phyloP scores from a whole-genome alignment of 2,329 filamentous ascomycete genomes.

The Cylindrodendrum hubeiense region DNA sequence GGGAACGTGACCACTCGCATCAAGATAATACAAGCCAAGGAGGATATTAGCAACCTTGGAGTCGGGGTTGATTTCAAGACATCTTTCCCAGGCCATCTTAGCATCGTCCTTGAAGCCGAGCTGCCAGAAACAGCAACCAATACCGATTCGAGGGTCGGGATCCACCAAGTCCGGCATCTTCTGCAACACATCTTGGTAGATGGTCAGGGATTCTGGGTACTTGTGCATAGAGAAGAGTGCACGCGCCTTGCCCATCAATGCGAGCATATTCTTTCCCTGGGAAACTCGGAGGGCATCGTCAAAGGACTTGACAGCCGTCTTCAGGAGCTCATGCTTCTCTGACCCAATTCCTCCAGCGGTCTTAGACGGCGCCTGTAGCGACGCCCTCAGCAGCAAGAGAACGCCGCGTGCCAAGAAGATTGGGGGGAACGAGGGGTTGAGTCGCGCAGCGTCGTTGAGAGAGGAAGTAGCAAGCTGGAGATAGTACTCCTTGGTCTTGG shows the following conservation, averaged over 20 bases:
- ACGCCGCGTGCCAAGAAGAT: conserved; percentile 93
- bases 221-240: conserved; percentile 88
- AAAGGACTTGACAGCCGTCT: conserved; percentile 90
- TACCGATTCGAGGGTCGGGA: conserved; percentile 94
- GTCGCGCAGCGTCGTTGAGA: conserved; percentile 93
- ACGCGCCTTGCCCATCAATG: conserved; percentile 88
- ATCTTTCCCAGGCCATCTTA: conserved; percentile 89
- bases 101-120: conserved; percentile 95
- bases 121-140: conserved; percentile 98
- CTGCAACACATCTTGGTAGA: conserved; percentile 88
- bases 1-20: conserved; percentile 84
- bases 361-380: conserved; percentile 82
- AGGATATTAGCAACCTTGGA: conserved; percentile 93
- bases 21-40: conserved; percentile 89
- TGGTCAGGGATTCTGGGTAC: conserved; percentile 83
- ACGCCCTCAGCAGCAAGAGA: conserved; percentile 87
- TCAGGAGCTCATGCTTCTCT: conserved; percentile 83
- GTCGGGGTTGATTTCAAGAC: conserved; percentile 82
- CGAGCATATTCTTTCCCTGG: conserved; percentile 89
- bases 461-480: conserved; percentile 90
- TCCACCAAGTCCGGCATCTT: conserved; percentile 91
- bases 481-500: conserved; percentile 93
- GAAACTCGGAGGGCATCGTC: conserved; percentile 92
- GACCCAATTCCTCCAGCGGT: conserved; percentile 74
- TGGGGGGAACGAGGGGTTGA: conserved; percentile 92